Base-by-base conservation (phyloP, 805 yeast species). In the Ogataea thermomethanolica region DNA sequence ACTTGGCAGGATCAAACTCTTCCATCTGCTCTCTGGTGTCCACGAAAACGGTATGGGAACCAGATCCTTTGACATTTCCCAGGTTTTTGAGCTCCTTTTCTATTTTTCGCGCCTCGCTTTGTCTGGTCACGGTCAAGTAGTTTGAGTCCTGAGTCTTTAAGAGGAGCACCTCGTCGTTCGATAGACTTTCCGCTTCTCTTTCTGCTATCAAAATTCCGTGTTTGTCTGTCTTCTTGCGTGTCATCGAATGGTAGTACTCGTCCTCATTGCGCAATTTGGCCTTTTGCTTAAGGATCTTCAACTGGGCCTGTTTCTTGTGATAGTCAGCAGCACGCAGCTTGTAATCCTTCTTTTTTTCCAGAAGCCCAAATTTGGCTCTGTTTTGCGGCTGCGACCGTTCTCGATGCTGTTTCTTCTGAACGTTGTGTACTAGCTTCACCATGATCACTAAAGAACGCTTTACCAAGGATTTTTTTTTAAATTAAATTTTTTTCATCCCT, bases 201-300 rank as follows among this genome's bases (percentile, higher is more conserved):
- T 85, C 86, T 1, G 79, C 67, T 8, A 84, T 60, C 35, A 84
- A 55, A 7, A 85, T 71, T 1, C 97, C 97, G 8, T 73, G 67
- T 2, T 70, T 65, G 48, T 88, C 95, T 4, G 93, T 79, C 53
- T 71, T 73, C 45, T 71, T 69, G 10, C 73, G 70, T 24, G 81
- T 76, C 99, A 93, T 93, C 14, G 88, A 93, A 76, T 88, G 96
- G 63, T 91, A 89, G 67, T 84, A 93, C 64, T 93, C 99, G 72
- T 93, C 99, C 11, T 95, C 95, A 59, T 93, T 93, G 52, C 88
- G 74, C 32, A 73, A 71, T 26, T 72, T 67, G 2, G 85, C 95
- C 58, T 88, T 91, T 29, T 71, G 70, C 50, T 84, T 78, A 43
- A 93, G 72, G 1, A 82, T 71, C 64, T 84, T 85, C 37, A 93